Evolutionary conservation across 2,329 filamentous ascomycete genomes (phyloP).

Genomic region (Neurospora crassa): DNA sequence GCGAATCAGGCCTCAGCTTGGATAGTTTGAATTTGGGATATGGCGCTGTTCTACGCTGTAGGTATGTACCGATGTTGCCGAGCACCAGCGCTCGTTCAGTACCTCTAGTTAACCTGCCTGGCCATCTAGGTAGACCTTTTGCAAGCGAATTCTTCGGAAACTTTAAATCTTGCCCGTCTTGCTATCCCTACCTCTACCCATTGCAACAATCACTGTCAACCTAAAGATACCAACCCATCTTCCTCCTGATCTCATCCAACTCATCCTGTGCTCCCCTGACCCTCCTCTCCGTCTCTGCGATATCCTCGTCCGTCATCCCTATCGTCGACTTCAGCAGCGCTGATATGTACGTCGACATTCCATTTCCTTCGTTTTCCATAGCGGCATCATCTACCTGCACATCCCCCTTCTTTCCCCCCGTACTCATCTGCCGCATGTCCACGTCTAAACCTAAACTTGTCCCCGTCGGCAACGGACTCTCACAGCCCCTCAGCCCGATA

Average conservation of each 20-base stretch:
- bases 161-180: not conserved
- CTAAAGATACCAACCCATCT: slow-evolving; percentile 25
- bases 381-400: not conserved
- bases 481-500: slow-evolving; percentile 56
- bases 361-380: not conserved
- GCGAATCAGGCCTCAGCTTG: not conserved
- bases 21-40: not conserved
- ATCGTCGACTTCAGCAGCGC: not conserved
- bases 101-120: not conserved
- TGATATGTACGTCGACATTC: not conserved
- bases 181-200: not conserved
- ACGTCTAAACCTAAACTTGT: not conserved
- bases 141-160: not conserved
- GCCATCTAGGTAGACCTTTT: not conserved
- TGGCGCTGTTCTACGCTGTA: not conserved
- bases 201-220: not conserved
- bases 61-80: not conserved
- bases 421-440: not conserved
- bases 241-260: slow-evolving; percentile 39
- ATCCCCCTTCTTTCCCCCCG: not conserved
- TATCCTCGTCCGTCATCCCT: slow-evolving; percentile 37
- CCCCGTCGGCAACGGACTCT: slow-evolving; percentile 21
- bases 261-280: slow-evolving; percentile 30
- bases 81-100: not conserved
- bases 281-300: slow-evolving; percentile 32